Percentiles rank a stretch among this genome's conserved stretches.
phyloP scores from a whole-genome alignment of 2,329 filamentous ascomycete genomes.

The Talaromyces islandicus region DNA sequence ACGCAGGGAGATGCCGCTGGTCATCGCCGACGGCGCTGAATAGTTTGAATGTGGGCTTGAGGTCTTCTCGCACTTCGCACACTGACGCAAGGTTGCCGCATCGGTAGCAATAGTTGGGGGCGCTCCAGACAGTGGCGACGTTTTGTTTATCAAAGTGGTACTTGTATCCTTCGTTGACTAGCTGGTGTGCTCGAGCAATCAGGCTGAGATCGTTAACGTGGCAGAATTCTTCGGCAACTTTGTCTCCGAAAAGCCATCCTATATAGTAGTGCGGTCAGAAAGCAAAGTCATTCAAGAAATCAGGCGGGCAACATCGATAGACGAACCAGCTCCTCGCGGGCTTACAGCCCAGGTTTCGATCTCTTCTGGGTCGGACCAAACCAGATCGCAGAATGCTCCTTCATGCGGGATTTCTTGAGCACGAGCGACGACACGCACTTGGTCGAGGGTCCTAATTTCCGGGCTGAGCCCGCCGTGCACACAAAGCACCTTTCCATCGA shows the following conservation, averaged over 20 bases:
- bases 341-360: conserved; percentile 66
- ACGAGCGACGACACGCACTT: conserved; percentile 67
- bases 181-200: conserved; percentile 67
- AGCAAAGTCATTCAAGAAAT: background rate
- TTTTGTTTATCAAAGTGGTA: conserved; percentile 95
- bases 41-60: conserved; percentile 76
- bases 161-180: conserved; percentile 75
- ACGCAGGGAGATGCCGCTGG: conserved; percentile 39
- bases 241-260: conserved; percentile 62
- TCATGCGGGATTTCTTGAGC: conserved; percentile 73
- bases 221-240: conserved; percentile 70
- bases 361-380: conserved; percentile 70
- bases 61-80: conserved; percentile 80
- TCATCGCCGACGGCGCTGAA: conserved; percentile 44
- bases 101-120: conserved; percentile 93
- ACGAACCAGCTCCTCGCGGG: conserved; percentile 58
- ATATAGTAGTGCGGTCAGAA: background rate
- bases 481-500: conserved; percentile 68
- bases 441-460: conserved; percentile 68
- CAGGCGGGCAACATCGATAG: background rate
- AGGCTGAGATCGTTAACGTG: conserved; percentile 68
- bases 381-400: conserved; percentile 69
- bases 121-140: conserved; percentile 74
- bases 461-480: conserved; percentile 67
- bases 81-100: conserved; percentile 88